A percentile compares a stretch with the other conserved stretches of the same genome.
phyloP scores from a whole-genome alignment of 2,329 filamentous ascomycete genomes.

The Pseudogymnoascus sp. region DNA sequence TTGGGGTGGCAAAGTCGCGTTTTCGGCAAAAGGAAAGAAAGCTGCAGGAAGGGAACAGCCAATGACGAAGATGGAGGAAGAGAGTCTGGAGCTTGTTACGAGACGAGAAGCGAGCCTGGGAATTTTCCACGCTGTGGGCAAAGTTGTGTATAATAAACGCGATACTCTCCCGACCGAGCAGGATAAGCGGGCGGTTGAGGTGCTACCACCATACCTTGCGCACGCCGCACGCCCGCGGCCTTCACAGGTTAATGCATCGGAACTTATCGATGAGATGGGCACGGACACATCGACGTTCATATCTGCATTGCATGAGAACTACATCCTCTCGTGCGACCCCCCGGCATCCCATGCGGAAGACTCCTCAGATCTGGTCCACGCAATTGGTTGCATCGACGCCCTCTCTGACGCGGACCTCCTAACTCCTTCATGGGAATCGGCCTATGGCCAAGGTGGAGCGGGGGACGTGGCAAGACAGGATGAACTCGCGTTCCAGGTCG shows the following conservation, averaged over 20 bases:
- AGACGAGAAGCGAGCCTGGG: conserved; percentile 84
- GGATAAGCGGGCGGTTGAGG: conserved; percentile 38
- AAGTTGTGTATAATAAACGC: conserved; percentile 93
- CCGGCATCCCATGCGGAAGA: conserved; percentile 35
- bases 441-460: conserved; percentile 51
- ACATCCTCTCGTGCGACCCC: conserved; percentile 69
- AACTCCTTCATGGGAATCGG: conserved; percentile 60
- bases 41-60: conserved; percentile 44
- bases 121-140: conserved; percentile 93
- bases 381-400: conserved; percentile 77
- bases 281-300: conserved; percentile 88
- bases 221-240: conserved; percentile 49
- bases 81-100: conserved; percentile 71
- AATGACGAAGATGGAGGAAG: conserved; percentile 68
- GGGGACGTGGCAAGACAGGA: conserved; percentile 79
- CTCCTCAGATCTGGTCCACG: conserved; percentile 60
- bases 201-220: conserved; percentile 50
- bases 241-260: conserved; percentile 60
- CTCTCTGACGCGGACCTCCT: conserved; percentile 85
- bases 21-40: conserved; percentile 56
- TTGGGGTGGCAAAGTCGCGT: conserved; percentile 66
- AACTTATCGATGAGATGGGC: conserved; percentile 84
- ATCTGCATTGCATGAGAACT: conserved; percentile 88
- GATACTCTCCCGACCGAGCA: conserved; percentile 36
- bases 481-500: conserved; percentile 87